A percentile compares a stretch with the other conserved stretches of the same genome.
phyloP scores from a whole-genome alignment of 225 moss, liverwort and hornwort species.

The Polytrichum formosum region DNA sequence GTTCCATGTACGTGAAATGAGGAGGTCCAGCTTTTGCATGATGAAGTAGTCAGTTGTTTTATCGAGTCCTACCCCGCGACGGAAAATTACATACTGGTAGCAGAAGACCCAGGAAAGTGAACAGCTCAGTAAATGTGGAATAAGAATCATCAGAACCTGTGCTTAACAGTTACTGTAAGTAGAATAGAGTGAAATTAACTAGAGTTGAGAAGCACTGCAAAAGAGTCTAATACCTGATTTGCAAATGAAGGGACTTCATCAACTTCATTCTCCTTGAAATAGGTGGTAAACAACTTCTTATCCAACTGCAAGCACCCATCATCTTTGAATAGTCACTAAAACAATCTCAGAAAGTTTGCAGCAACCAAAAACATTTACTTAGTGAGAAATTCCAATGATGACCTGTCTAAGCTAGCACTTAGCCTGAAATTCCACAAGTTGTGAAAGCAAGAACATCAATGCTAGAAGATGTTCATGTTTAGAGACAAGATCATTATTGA shows the following conservation, averaged over 20 bases:
- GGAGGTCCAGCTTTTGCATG: conserved; percentile 59
- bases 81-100: conserved; percentile 56
- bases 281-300: conserved; percentile 48
- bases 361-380: neutral
- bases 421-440: neutral
- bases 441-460: neutral
- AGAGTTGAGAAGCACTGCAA: no score
- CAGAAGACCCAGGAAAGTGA: conserved; percentile 3
- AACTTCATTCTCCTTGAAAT: conserved; percentile 52
- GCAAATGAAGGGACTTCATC: conserved; percentile 57
- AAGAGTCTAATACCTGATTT: conserved; percentile 37
- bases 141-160: neutral
- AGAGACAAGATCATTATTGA: neutral
- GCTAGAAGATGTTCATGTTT: neutral
- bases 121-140: neutral
- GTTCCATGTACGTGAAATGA: conserved; percentile 53
- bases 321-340: neutral
- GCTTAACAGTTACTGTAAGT: neutral
- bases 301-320: conserved; percentile 48
- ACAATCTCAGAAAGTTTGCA: no score
- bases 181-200: no score
- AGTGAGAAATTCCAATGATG: neutral
- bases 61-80: conserved; percentile 67
- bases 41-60: conserved; percentile 67
- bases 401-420: no score